phyloP scores from a whole-genome alignment of 352 stramenopile genomes.

The Globisporangium ultimum region DNA sequence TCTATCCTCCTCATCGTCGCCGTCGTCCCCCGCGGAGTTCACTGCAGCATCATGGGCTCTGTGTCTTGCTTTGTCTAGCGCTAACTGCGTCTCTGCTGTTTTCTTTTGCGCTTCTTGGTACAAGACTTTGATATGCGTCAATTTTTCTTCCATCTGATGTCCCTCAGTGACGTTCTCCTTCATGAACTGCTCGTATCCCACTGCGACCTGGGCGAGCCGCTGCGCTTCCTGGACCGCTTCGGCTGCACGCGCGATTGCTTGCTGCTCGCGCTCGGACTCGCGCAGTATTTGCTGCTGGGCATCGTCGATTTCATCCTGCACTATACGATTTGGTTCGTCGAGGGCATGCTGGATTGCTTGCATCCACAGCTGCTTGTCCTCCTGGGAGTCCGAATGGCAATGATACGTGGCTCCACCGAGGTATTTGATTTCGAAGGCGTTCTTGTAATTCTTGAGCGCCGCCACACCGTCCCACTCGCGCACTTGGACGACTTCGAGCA shows the following conservation, averaged over 20 bases:
- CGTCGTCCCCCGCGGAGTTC: conserved; percentile 5
- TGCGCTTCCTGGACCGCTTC: conserved; percentile 44
- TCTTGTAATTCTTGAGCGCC: conserved; percentile 15
- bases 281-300: conserved; percentile 45
- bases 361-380: conserved; percentile 57
- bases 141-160: conserved; percentile 23
- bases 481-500: conserved; percentile 58
- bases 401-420: conserved; percentile 45
- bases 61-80: conserved; percentile 28
- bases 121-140: conserved; percentile 24
- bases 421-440: conserved; percentile 27
- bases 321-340: conserved; percentile 67
- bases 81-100: conserved; percentile 18
- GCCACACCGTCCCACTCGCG: conserved; percentile 27
- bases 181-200: conserved; percentile 25
- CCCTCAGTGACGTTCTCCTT: conserved; percentile 26
- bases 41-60: conserved; percentile 31
- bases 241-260: conserved; percentile 38
- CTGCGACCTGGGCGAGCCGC: conserved; percentile 23
- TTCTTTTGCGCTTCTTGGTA: conserved; percentile 27
- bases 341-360: conserved; percentile 55
- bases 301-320: conserved; percentile 74
- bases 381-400: conserved; percentile 52
- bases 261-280: conserved; percentile 34
- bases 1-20: conserved; percentile 10